Percentiles rank a stretch among this genome's conserved stretches.
Evolutionary conservation across 371 early-diverging fungal species (phyloP).

Genomic region (Funneliformis caledonium): DNA sequence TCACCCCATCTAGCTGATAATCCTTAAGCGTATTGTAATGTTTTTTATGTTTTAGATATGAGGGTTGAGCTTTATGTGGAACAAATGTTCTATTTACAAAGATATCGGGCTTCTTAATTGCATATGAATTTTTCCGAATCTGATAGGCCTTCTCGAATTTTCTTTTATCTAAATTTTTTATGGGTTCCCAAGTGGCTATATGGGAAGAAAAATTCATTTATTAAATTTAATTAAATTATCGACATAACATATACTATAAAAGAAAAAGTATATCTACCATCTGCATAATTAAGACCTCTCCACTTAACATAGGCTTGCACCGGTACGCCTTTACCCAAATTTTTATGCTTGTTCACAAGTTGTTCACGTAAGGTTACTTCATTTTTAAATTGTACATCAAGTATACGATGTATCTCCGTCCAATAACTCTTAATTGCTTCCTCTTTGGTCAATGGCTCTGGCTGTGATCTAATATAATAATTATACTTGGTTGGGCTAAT

Average conservation of each 20-base stretch:
- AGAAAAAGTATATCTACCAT: background rate
- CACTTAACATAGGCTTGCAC: constrained; percentile 37
- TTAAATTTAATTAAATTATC: background rate
- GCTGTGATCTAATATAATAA: constrained; percentile 22
- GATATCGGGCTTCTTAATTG: constrained; percentile 41
- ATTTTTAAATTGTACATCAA: constrained; percentile 36
- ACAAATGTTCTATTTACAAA: constrained; percentile 44
- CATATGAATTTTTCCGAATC: background rate
- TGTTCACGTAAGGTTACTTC: constrained; percentile 15
- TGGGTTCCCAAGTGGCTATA: constrained; percentile 30
- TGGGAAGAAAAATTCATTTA: background rate
- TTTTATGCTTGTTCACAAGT: background rate
- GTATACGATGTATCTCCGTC: constrained; percentile 36
- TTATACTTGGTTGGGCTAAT: background rate
- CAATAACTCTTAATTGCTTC: constrained; percentile 32
- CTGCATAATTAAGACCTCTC: constrained; percentile 24
- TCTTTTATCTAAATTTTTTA: background rate
- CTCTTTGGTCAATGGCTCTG: constrained; percentile 1
- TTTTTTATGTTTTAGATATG: constrained; percentile 58
- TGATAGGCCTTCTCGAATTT: constrained; percentile 9
- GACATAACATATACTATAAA: background rate
- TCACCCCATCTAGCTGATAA: constrained; percentile 88
- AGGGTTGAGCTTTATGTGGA: constrained; percentile 68
- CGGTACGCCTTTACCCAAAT: background rate
- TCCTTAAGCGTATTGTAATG: constrained; percentile 56